Percentiles rank a stretch among this genome's conserved stretches.
Evolutionary conservation across 352 stramenopile species (phyloP).

Genomic region (Phytophthora sansomeana): DNA sequence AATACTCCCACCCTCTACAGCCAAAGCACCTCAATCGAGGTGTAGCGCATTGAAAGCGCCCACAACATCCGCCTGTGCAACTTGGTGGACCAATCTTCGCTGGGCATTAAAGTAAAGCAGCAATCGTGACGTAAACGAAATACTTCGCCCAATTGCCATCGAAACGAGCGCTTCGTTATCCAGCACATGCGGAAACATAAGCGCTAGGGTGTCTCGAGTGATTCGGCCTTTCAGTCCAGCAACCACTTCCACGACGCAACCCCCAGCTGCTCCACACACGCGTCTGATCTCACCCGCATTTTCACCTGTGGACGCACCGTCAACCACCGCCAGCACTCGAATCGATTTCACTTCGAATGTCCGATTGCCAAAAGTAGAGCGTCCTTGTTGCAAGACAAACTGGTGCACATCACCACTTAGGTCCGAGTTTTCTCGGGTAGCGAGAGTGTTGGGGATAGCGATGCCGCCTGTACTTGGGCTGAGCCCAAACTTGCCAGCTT

Average conservation of each 20-base stretch:
- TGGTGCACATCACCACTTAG: slow-evolving; percentile 24
- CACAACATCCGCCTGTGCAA: slow-evolving; percentile 26
- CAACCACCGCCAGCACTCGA: slow-evolving; percentile 20
- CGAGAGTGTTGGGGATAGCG: slow-evolving; percentile 19
- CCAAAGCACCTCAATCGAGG: no score
- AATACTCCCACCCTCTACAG: no score
- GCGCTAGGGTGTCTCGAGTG: slow-evolving; percentile 9
- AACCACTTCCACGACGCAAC: slow-evolving; percentile 31
- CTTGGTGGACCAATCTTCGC: slow-evolving; percentile 18
- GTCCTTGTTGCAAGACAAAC: slow-evolving; percentile 43
- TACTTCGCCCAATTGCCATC: slow-evolving; percentile 2
- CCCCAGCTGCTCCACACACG: slow-evolving; percentile 6
- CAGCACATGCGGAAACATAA: slow-evolving; percentile 20
- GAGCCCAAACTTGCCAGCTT: slow-evolving; percentile 8
- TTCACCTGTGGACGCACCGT: slow-evolving; percentile 5
- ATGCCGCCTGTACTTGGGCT: slow-evolving; percentile 18
- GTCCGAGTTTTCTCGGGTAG: slow-evolving; percentile 11
- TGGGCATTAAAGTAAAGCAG: slow-evolving; percentile 26
- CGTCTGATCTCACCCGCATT: slow-evolving; percentile 12
- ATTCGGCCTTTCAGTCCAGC: slow-evolving; percentile 4
- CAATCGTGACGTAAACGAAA: slow-evolving; percentile 26
- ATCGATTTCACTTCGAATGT: slow-evolving; percentile 28
- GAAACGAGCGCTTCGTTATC: slow-evolving; percentile 13
- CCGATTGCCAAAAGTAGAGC: slow-evolving; percentile 29
- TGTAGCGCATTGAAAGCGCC: slow-evolving; percentile 8